phyloP scores from a whole-genome alignment of 164 flowering plant species.

The Umbellularia californica region DNA sequence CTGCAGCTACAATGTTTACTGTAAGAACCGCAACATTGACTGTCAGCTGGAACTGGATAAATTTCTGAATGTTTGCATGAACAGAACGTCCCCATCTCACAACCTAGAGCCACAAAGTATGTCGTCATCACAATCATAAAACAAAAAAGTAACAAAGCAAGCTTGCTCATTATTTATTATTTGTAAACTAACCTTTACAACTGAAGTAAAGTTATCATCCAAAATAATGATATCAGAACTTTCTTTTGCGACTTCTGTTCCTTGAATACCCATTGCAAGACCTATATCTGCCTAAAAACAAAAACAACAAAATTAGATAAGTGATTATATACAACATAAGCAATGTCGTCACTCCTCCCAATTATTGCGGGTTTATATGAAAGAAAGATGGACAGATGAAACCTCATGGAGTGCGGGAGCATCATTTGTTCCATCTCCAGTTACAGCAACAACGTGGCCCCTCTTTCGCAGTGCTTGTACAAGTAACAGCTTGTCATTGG shows the following conservation, averaged over 20 bases:
- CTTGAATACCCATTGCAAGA: constrained; percentile 93
- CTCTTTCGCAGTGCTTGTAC: constrained; percentile 77
- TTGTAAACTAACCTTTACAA: constrained; percentile 70
- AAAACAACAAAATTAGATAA: not conserved
- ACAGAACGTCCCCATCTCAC: constrained; percentile 98
- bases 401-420: constrained; percentile 99
- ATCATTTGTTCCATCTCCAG: constrained; percentile 99
- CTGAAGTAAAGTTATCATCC: constrained; percentile 91
- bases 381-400: not conserved
- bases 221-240: constrained; percentile 94
- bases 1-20: constrained; percentile 83
- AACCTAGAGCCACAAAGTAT: constrained; percentile 43
- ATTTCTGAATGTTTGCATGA: constrained; percentile 93
- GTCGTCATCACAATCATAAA: not conserved
- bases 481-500: constrained; percentile 88
- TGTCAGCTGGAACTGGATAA: constrained; percentile 94
- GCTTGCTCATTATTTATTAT: not conserved
- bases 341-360: not conserved
- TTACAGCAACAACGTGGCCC: constrained; percentile 94
- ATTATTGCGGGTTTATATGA: not conserved
- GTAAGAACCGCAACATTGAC: constrained; percentile 91
- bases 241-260: constrained; percentile 99
- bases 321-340: not conserved
- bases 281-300: constrained; percentile 86
- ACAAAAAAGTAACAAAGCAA: not conserved